A percentile compares a stretch with the other conserved stretches of the same genome.
These are phyloP conservation scores for Chaetomiaceae sp. DNA, from an alignment of 2,329 filamentous ascomycete genomes.

Conservation along the genomic window DNA sequence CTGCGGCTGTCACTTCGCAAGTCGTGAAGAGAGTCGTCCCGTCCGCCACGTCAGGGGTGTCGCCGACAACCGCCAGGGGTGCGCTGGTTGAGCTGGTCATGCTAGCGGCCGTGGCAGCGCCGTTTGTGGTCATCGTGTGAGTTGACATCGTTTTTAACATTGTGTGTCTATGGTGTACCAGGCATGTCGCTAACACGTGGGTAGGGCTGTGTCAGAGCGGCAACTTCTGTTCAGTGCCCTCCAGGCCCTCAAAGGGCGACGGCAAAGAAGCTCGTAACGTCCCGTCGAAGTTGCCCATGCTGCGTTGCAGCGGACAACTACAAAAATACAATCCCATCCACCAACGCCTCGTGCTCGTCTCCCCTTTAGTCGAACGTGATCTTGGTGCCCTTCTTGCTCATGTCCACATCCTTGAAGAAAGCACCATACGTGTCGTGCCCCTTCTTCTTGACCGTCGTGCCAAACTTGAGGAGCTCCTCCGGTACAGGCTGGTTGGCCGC, in stretches of 20 bases:
- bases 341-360: neutral
- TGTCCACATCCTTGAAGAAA: conserved; percentile 88
- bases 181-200: conserved; percentile 26
- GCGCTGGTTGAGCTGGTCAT: conserved; percentile 41
- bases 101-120: conserved; percentile 45
- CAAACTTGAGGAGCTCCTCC: conserved; percentile 88
- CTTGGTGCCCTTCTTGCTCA: conserved; percentile 80
- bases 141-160: conserved; percentile 34
- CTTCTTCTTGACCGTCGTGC: conserved; percentile 99
- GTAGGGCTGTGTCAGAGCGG: conserved; percentile 51
- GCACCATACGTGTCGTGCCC: conserved; percentile 89
- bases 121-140: conserved; percentile 56
- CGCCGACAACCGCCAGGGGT: conserved; percentile 27
- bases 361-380: conserved; percentile 71
- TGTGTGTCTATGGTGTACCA: conserved; percentile 18
- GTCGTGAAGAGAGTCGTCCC: conserved; percentile 33
- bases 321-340: neutral
- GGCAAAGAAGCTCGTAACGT: conserved; percentile 8
- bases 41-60: conserved; percentile 18
- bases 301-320: too few relatives aligned
- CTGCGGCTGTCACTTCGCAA: conserved; percentile 41
- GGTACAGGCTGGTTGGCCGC: conserved; percentile 89
- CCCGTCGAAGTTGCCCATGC: too few relatives aligned
- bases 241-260: conserved; percentile 37
- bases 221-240: conserved; percentile 49